phyloP scores from a whole-genome alignment of 2,329 filamentous ascomycete species.

The Alternaria longipes region DNA sequence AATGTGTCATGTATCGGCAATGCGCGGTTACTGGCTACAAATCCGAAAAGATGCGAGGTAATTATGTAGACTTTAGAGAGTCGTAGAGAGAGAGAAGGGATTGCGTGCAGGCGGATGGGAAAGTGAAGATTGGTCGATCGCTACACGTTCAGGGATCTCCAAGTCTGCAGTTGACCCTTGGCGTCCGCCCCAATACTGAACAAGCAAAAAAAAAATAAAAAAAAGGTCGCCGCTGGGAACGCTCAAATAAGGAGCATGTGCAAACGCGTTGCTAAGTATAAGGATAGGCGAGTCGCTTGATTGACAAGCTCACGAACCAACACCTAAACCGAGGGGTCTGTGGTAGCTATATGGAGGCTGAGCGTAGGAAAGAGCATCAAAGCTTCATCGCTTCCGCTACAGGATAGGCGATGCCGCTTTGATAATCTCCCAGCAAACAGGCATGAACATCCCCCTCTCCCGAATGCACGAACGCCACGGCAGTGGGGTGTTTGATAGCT shows the following conservation, averaged over 20 bases:
- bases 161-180: conserved; percentile 31
- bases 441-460: conserved; percentile 14
- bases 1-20: neutral
- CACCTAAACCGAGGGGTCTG: conserved; percentile 21
- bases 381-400: conserved; percentile 14
- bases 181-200: conserved; percentile 27
- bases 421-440: conserved; percentile 17
- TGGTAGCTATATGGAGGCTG: conserved; percentile 26
- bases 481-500: conserved; percentile 44
- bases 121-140: conserved; percentile 29
- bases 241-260: conserved; percentile 5
- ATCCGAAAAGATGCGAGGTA: neutral
- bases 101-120: conserved; percentile 26
- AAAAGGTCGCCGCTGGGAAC: conserved; percentile 8
- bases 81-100: conserved; percentile 36
- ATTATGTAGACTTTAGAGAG: conserved; percentile 4
- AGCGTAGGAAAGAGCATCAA: conserved; percentile 3
- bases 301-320: conserved; percentile 8
- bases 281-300: conserved; percentile 2
- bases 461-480: conserved; percentile 28
- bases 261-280: conserved; percentile 9
- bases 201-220: conserved; percentile 27
- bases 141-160: conserved; percentile 34
- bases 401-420: conserved; percentile 19
- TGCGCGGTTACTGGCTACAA: neutral